Conservation (phyloP, 805 yeast genomes). For the Candida insectorum region DNA sequence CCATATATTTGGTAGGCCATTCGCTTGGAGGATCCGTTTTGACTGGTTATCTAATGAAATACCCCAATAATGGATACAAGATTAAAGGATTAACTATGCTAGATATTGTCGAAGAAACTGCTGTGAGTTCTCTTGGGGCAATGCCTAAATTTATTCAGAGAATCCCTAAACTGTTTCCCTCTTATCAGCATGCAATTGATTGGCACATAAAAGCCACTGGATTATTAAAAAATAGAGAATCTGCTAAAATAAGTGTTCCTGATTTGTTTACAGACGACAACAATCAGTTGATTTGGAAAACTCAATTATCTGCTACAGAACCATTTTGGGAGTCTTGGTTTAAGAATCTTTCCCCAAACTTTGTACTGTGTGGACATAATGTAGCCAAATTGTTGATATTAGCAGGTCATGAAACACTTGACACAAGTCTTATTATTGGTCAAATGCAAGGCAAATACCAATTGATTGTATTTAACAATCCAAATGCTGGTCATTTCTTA, state of each 20-base stretch:
- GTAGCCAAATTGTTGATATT: conserved; percentile 68
- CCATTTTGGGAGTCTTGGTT: conserved; percentile 88
- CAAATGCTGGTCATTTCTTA: conserved; percentile 78
- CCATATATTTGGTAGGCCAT: conserved; percentile 75
- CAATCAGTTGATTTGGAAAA: conserved; percentile 50
- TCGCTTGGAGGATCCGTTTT: conserved; percentile 89
- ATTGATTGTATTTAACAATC: conserved; percentile 62
- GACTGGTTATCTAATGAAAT: conserved; percentile 44
- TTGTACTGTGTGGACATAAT: conserved; percentile 28
- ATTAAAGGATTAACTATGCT: conserved; percentile 72
- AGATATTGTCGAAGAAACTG: conserved; percentile 95
- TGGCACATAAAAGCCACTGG: conserved; percentile 69
- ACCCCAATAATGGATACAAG: conserved; percentile 16
- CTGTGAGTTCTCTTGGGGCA: conserved; percentile 60
- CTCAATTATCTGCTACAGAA: conserved; percentile 58
- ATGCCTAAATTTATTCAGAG: conserved; percentile 65
- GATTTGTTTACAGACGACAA: conserved; percentile 41
- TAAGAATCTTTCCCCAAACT: conserved; percentile 53
- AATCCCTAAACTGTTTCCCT: conserved; percentile 61
- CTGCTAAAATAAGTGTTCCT: conserved; percentile 81
- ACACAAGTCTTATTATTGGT: conserved; percentile 82
- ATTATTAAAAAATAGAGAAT: conserved; percentile 50
- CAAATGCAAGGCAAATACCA: conserved; percentile 99
- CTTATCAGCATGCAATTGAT: conserved; percentile 58
- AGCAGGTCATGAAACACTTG: conserved; percentile 88